Evolutionary conservation across 495 filamentous ascomycete species (phyloP).

Genomic region (Penicillium parvum): DNA sequence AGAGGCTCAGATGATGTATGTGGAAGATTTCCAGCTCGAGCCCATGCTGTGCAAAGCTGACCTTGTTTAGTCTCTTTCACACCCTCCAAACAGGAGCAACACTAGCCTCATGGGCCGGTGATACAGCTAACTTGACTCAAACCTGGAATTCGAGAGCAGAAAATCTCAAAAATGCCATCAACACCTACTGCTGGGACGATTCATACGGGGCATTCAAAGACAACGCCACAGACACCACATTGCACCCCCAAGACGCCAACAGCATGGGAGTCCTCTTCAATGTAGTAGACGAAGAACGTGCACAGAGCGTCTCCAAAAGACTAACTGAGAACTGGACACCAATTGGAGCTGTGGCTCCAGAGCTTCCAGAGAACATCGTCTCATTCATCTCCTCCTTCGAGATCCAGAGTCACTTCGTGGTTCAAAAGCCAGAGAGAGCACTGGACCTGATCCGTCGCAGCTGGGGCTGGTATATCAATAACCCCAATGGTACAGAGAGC

Average conservation of each 20-base stretch:
- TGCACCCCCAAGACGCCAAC: conserved; percentile 52
- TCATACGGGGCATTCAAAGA: conserved; percentile 52
- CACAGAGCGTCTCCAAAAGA: conserved; percentile 37
- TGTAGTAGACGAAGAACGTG: conserved; percentile 31
- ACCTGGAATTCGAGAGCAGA: conserved; percentile 40
- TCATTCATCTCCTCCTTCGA: conserved; percentile 61
- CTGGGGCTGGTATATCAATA: conserved; percentile 62
- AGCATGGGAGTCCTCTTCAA: conserved; percentile 41
- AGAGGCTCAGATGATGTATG: conserved; percentile 54
- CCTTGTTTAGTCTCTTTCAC: conserved; percentile 39
- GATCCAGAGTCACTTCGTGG: conserved; percentile 53
- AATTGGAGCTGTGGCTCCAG: conserved; percentile 54
- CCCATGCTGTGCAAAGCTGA: conserved; percentile 2
- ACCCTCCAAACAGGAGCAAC: conserved; percentile 46
- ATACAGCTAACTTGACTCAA: conserved; percentile 37
- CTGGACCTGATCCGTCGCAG: conserved; percentile 53
- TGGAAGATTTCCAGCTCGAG: neutral
- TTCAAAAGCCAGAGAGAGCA: conserved; percentile 40
- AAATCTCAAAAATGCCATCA: conserved; percentile 38
- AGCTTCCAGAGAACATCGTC: conserved; percentile 55
- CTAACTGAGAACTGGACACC: conserved; percentile 52
- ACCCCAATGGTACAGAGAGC: conserved; percentile 55
- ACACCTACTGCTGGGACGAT: conserved; percentile 48
- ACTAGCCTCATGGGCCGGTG: conserved; percentile 48
- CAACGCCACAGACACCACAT: conserved; percentile 44